A percentile compares a stretch with the other conserved stretches of the same genome.
Conservation (phyloP, 2,329 filamentous ascomycete species). For the Cucurbitaria berberidis region DNA sequence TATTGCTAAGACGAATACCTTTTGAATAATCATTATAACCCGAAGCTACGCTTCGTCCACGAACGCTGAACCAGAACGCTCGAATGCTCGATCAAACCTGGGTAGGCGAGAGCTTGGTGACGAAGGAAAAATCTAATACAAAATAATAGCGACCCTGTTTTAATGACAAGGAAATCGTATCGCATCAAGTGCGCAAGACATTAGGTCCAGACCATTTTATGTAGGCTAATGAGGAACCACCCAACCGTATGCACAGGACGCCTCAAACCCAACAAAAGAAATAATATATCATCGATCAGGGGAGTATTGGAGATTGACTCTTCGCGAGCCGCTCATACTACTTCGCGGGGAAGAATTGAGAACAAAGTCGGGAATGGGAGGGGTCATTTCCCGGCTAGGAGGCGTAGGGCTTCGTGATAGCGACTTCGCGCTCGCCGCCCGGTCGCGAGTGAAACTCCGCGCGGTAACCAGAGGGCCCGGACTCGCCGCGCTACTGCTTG, state of each 20-base stretch:
- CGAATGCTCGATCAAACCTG: conserved; percentile 25
- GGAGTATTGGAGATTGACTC: conserved; percentile 35
- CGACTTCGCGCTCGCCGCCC: conserved; percentile 24
- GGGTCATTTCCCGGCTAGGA: conserved; percentile 48
- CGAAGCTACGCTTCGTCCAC: conserved; percentile 11
- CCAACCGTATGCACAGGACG: neutral
- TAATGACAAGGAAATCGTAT: conserved; percentile 12
- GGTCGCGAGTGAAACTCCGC: conserved; percentile 31
- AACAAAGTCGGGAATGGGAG: conserved; percentile 53
- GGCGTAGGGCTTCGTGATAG: conserved; percentile 43
- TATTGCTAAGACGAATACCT: conserved; percentile 1
- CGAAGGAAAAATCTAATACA: conserved; percentile 7
- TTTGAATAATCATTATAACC: conserved; percentile 3
- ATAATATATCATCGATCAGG: conserved; percentile 22
- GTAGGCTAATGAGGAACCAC: too few relatives aligned
- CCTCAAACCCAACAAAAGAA: neutral
- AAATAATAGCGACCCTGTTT: neutral
- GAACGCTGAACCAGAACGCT: conserved; percentile 10
- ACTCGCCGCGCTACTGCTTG: conserved; percentile 36
- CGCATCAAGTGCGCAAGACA: conserved; percentile 7
- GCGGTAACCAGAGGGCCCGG: conserved; percentile 32
- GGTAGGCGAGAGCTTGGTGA: conserved; percentile 22
- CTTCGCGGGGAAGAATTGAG: conserved; percentile 49
- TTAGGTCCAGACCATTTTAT: neutral
- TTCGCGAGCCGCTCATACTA: conserved; percentile 42